Evolutionary conservation across 257 asterid genomes (phyloP), one percentile per base, ranked within the genome.

Genomic region (Anisodus acutangulus): DNA sequence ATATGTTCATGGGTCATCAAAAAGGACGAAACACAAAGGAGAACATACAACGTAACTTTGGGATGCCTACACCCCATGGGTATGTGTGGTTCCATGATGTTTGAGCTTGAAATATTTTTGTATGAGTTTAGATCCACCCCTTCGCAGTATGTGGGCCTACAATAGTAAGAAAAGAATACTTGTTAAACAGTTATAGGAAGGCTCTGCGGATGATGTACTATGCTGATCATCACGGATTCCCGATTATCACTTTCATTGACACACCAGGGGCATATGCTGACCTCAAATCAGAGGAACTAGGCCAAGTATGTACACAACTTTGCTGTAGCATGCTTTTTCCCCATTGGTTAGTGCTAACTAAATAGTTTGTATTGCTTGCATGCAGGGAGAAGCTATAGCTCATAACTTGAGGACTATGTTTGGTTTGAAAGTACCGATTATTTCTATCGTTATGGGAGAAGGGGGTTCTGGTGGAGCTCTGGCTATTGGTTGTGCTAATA

Each of bases 381-480:
- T 90, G 82, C 88, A 95, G 99, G 99, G 99, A 59, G 99, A 95
- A 90, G 99, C 99, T 58, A 97, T 97, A 79, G 99, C 99, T 83
- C 92, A 90, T 66, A 97, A 97, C 89, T 84, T 97, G 93, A 92
- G 98, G 92, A 89, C 95, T 85, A 97, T 97, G 99, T 97, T 94
- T 92, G 99, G 99, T 88, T 89, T 97, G 88, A 95, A 93, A 89
- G 99, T 97, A 74, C 99, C 99, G 83, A 86, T 97, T 83, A 76
- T 97, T 81, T 93, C 98, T 49, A 92, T 97, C 88, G 95, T 97
- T 83, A 89, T 97, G 8, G 99, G 99, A 26, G 99, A 97, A 93
- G 99, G 99, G 79, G 99, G 99, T 55, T 97, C 99, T 62, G 99
- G 99, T 89, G 99, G 99, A 85, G 99, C 99, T 90, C 90, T 97